These are phyloP conservation scores for Bolboschoenoplectus hybrid DNA, from an alignment of 202 grass and related monocot species.

Conservation along the genomic window DNA sequence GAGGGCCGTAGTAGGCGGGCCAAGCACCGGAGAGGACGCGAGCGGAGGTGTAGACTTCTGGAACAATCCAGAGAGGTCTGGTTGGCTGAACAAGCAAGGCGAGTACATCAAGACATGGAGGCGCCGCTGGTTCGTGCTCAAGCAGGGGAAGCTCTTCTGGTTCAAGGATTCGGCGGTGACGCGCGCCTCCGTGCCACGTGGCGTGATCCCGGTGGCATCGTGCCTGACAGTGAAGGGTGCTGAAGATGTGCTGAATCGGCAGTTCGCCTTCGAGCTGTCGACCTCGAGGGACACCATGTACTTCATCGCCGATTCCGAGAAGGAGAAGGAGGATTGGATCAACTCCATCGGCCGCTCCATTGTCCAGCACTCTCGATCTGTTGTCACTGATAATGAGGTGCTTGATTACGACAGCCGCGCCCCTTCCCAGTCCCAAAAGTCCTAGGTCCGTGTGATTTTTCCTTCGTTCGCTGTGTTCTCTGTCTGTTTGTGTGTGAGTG, in stretches of 20 bases:
- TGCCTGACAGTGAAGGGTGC: slow-evolving; percentile 92
- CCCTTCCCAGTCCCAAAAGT: slow-evolving; percentile 40
- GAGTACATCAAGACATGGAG: slow-evolving; percentile 99
- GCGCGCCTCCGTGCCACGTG: slow-evolving; percentile 63
- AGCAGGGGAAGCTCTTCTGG: slow-evolving; percentile 95
- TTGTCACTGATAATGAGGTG: slow-evolving; percentile 78
- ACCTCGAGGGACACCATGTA: slow-evolving; percentile 89
- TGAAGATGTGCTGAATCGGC: slow-evolving; percentile 81
- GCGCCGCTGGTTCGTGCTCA: slow-evolving; percentile 91
- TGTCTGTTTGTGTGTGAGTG: background rate
- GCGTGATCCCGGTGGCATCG: slow-evolving; percentile 74
- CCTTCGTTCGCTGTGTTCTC: background rate
- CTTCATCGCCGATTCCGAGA: slow-evolving; percentile 97
- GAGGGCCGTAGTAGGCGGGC: slow-evolving; percentile 56
- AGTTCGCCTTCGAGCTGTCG: slow-evolving; percentile 92
- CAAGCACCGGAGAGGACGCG: slow-evolving; percentile 36
- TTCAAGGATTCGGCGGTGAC: slow-evolving; percentile 80
- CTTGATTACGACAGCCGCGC: slow-evolving; percentile 81
- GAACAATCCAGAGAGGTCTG: slow-evolving; percentile 59
- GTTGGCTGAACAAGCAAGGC: slow-evolving; percentile 91
- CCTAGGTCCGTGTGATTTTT: slow-evolving; percentile 1
- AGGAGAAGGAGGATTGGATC: slow-evolving; percentile 99
- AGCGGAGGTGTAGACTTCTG: slow-evolving; percentile 81
- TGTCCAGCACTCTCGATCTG: slow-evolving; percentile 79
- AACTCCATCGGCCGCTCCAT: slow-evolving; percentile 93